These are phyloP conservation scores for Trichosporon faecale DNA, from an alignment of 1,284 basidiomycete species.

Conservation along the genomic window DNA sequence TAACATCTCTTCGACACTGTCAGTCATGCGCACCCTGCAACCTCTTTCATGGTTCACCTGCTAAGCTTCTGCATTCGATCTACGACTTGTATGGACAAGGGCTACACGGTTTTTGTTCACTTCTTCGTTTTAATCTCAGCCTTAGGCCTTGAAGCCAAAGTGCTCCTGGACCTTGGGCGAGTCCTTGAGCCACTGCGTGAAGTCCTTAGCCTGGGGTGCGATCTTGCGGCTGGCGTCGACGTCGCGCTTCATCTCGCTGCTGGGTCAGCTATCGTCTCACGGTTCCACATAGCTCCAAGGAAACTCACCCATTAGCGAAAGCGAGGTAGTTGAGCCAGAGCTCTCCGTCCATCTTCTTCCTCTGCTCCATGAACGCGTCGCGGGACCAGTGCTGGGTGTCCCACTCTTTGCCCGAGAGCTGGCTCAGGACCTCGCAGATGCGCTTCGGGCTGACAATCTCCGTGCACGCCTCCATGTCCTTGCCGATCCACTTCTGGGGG, in stretches of 20 bases:
- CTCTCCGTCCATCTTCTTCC: slow-evolving; percentile 13
- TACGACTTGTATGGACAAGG: too few species aligned
- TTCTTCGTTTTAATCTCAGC: too few species aligned
- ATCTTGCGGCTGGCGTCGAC: slow-evolving; percentile 8
- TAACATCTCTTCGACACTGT: too few species aligned
- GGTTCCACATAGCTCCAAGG: background rate
- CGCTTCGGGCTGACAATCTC: slow-evolving; percentile 18
- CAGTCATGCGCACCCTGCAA: too few species aligned
- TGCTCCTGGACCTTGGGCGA: background rate
- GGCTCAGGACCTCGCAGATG: slow-evolving; percentile 14
- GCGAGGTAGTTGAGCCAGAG: slow-evolving; percentile 28
- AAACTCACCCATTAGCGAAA: slow-evolving; percentile 17
- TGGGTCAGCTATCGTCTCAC: background rate
- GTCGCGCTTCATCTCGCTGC: slow-evolving; percentile 19
- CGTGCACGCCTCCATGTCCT: slow-evolving; percentile 20
- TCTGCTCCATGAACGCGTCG: slow-evolving; percentile 16
- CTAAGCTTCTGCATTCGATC: too few species aligned
- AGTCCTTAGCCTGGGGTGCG: slow-evolving; percentile 18
- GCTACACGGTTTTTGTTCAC: too few species aligned
- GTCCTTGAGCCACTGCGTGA: slow-evolving; percentile 9
- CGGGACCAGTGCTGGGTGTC: slow-evolving; percentile 9
- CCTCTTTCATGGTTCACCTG: background rate
- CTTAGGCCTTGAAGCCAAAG: background rate
- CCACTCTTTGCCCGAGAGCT: slow-evolving; percentile 13
- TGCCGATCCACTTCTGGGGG: slow-evolving; percentile 36